These are phyloP conservation scores for Cercophora scortea DNA, from an alignment of 495 filamentous ascomycete genomes.

Conservation along the genomic window DNA sequence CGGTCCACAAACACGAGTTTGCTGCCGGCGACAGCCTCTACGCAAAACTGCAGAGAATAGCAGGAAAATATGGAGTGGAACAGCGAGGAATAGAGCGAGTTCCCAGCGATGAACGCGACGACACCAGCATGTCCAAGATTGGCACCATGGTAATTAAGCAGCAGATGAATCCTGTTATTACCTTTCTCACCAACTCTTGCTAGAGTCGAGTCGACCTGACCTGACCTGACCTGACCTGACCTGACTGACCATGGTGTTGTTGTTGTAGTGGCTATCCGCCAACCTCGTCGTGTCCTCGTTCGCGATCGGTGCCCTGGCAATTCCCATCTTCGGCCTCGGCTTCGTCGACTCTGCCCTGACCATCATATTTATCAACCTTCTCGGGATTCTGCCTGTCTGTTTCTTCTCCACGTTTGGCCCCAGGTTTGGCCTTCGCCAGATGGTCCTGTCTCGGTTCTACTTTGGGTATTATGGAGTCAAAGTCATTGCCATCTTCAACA, in stretches of 20 bases:
- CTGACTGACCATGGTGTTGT: background rate
- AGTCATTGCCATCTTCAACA: conserved; percentile 59
- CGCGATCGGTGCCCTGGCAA: conserved; percentile 67
- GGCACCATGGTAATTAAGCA: conserved; percentile 67
- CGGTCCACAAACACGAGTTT: conserved; percentile 55
- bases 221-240: background rate
- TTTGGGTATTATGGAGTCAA: conserved; percentile 65
- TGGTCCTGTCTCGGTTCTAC: conserved; percentile 78
- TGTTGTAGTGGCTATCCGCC: conserved; percentile 66
- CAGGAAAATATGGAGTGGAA: conserved; percentile 64
- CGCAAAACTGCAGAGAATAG: conserved; percentile 62
- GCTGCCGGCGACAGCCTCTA: conserved; percentile 52
- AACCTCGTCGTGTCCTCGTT: conserved; percentile 83
- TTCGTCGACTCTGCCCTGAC: conserved; percentile 67
- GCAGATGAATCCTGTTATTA: background rate
- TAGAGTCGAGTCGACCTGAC: background rate
- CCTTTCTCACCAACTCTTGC: background rate
- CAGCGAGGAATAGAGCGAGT: conserved; percentile 77
- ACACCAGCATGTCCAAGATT: conserved; percentile 58
- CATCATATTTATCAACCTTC: conserved; percentile 70
- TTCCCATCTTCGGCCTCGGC: conserved; percentile 58
- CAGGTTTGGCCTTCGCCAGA: conserved; percentile 70
- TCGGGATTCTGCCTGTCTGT: conserved; percentile 66
- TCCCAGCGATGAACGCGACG: conserved; percentile 62
- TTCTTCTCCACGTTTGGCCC: conserved; percentile 79